phyloP scores from a whole-genome alignment of 75 land plant species.

The Pinus albicaulis region DNA sequence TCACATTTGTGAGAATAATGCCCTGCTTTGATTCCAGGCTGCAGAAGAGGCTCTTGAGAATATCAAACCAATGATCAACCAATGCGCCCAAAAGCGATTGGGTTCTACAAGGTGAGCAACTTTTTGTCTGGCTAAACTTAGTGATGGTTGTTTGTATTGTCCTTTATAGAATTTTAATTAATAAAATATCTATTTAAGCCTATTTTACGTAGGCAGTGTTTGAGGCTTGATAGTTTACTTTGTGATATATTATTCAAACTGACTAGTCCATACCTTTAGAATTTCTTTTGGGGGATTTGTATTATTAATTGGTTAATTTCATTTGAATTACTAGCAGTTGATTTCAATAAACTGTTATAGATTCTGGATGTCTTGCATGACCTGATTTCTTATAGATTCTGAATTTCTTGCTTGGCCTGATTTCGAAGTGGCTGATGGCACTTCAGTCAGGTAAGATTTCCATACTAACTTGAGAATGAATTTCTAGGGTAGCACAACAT shows the following conservation, averaged over 20 bases:
- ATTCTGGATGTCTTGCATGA: not conserved
- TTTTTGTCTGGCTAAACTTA: not conserved
- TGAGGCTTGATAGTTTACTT: too few relatives aligned
- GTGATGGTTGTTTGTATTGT: not conserved
- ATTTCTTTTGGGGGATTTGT: too few relatives aligned
- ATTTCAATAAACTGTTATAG: not conserved
- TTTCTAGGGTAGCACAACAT: not conserved
- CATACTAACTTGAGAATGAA: not conserved
- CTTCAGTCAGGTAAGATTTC: not conserved
- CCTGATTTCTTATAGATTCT: not conserved
- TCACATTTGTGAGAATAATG: too few relatives aligned
- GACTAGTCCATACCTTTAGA: too few relatives aligned
- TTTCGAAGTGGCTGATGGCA: not conserved
- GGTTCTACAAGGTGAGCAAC: slow-evolving; percentile 55
- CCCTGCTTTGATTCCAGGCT: slow-evolving; percentile 34
- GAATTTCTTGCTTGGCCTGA: not conserved
- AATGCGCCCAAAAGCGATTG: slow-evolving; percentile 29
- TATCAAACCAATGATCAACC: slow-evolving; percentile 38
- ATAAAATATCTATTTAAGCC: not conserved
- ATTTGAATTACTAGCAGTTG: not conserved
- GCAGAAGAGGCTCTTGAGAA: slow-evolving; percentile 60
- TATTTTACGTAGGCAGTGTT: too few relatives aligned
- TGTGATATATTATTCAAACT: too few relatives aligned
- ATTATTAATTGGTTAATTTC: not conserved
- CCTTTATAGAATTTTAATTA: not conserved